Base-by-base conservation (phyloP, 140 eudicot species). In the Flaveria floridana region DNA sequence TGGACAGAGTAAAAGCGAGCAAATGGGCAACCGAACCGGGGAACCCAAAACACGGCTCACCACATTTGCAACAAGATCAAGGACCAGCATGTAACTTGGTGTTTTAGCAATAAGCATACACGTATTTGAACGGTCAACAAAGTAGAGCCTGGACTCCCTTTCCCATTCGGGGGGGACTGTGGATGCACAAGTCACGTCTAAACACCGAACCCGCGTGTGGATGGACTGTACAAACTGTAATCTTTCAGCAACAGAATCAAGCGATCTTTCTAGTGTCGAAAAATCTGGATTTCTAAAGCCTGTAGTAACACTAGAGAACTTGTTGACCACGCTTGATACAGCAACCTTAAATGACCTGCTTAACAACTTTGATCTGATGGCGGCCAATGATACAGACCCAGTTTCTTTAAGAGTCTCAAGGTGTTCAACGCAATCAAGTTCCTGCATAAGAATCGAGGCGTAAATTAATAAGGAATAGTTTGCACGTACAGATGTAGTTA, bases 1-100 rank as follows among this genome's bases (percentile, higher is more conserved):
- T 13, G 96, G 93, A 66, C 91, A 83, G 30, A 80, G 71, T 53
- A 91, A 85, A 57, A 91, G 75, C 15, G 91, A 77, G 26, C 85
- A 91, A 69, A 91, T 80, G 1, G 96, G 89, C 44, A 91, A 75
- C 21, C 86, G 84, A 44, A 82, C 67, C 46, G 96, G 93, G 53
- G 88, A 91, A 16, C 87, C 91, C 77, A 91, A 82, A 19, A 77
- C 86, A 68, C 80, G 87, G 79, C 97, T 88, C 74, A 91, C 84
- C 51, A 84, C 86, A 67, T 83, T 79, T 34, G 89, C 84, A 62
- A 91, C 74, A 13, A 88, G 72, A 66, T 88, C 97, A 8, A 83
- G 51, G 51, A 88, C 84, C 9, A 93, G 80, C n/a, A 89, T 30
- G 55, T 85, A 88, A 50, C 74, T 80, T 71, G 96, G 96, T 50